Evolutionary conservation across 192 early-diverging fungal genomes (phyloP).

Genomic region (Cladochytrium replicatum): DNA sequence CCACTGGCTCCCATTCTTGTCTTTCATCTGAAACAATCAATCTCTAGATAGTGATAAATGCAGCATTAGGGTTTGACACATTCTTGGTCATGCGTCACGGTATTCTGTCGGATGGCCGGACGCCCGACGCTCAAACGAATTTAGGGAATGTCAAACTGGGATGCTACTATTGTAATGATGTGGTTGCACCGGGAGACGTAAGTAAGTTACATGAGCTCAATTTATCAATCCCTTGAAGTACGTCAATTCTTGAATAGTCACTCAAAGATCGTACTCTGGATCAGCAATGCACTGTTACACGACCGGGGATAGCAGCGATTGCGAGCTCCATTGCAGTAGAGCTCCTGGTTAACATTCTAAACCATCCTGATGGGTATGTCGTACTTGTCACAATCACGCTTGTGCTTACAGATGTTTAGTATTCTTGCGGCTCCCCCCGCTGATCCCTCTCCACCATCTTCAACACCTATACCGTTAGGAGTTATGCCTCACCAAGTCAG

Average conservation of each 20-base stretch:
- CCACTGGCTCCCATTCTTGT: too few species aligned
- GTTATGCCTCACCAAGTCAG: slow-evolving; percentile 88
- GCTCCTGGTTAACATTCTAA: slow-evolving; percentile 76
- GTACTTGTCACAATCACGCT: too few species aligned
- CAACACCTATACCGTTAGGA: slow-evolving; percentile 48
- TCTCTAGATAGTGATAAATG: slow-evolving; percentile 77
- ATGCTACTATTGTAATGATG: slow-evolving; percentile 98
- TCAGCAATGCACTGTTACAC: slow-evolving; percentile 96
- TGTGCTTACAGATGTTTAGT: neutral
- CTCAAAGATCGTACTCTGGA: slow-evolving; percentile 87
- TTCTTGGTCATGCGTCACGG: slow-evolving; percentile 97
- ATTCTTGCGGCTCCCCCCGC: slow-evolving; percentile 20
- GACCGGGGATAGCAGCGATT: slow-evolving; percentile 87
- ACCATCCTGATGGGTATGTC: slow-evolving; percentile 70
- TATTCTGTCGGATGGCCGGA: slow-evolving; percentile 19
- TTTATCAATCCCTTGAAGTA: too few species aligned
- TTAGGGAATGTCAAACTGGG: slow-evolving; percentile 45
- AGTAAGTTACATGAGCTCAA: slow-evolving; percentile 10
- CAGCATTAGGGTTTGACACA: slow-evolving; percentile 92
- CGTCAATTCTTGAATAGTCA: slow-evolving; percentile 57
- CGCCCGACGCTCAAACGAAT: slow-evolving; percentile 2
- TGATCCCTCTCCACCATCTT: slow-evolving; percentile 27
- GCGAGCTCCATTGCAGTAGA: slow-evolving; percentile 83
- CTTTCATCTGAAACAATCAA: too few species aligned
- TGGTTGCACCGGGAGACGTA: slow-evolving; percentile 91